Base-by-base conservation (phyloP, 805 yeast species). In the Hanseniaspora thailandica region DNA sequence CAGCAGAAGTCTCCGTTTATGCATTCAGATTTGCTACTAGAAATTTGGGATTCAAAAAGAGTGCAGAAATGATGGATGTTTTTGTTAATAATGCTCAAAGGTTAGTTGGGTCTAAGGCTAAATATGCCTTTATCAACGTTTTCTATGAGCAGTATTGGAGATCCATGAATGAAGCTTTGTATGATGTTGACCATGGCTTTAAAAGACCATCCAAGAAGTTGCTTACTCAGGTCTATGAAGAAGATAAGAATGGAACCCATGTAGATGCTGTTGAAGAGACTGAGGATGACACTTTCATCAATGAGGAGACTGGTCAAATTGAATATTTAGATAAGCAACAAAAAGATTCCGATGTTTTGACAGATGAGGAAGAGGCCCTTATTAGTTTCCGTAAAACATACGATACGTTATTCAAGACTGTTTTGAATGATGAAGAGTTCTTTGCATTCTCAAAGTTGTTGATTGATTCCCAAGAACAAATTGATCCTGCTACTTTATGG, bases 1-100 rank as follows among this genome's bases (percentile, higher is more conserved):
- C 2, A 33, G 41, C 31, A 12, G 28, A 20, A 4, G 52, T 41
- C 12, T 8, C 33, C 6, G 25, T 31, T 7, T 41, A 48, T 36
- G 52, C 47, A 1, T 48, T 48, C n/a, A 41, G 52, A 34, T 48
- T 48, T n/a, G 22, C 25, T 17, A n/a, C 25, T 12, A 43, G 22
- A 43, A 28, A 28, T 17, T 28, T 43, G 9, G 19, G 17, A 9
- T 28, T 28, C 10, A 13, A 5, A 4, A 5, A 6, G 15, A 26
- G 36, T 10, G 34, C 46, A 4, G 12, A 17, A 12, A 9, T 43
- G 19, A 28, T 43, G 25, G 46, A 43, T 13, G 10, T 8, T 17
- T 8, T 43, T 6, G 23, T 30, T 20, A 3, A 17, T 5, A 43
- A 43, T 43, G 25, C 20, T 6, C 15, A 19, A 2, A 6, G 9